These are phyloP conservation scores for Diddensiella transvaalensis DNA, from an alignment of 805 yeast species.

Conservation along the genomic window DNA sequence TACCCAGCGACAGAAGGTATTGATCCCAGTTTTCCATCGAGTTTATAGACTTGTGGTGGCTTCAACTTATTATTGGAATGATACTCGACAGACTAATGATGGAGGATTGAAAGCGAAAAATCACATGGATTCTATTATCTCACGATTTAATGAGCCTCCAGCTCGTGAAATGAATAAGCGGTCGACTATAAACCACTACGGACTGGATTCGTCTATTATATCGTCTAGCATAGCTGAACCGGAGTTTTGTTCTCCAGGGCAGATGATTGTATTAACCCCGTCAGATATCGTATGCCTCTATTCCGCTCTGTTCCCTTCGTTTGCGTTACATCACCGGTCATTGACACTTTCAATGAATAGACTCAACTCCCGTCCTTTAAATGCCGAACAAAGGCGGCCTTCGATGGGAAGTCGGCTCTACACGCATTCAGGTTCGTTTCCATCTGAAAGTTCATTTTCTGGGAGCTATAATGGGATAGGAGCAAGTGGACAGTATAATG, in stretches of 20 bases:
- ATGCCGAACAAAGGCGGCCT: background rate
- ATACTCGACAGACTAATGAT: conserved; percentile 7
- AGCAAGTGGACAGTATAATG: conserved; percentile 1
- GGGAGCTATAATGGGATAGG: background rate
- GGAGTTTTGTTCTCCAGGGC: conserved; percentile 7
- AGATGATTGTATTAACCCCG: conserved; percentile 29
- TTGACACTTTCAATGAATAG: background rate
- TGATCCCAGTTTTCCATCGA: conserved; percentile 19
- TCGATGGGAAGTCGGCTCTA: background rate
- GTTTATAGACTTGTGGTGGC: conserved; percentile 13
- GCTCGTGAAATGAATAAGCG: background rate
- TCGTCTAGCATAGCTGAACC: conserved; percentile 1
- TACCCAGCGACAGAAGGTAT: conserved; percentile 22
- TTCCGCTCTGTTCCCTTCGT: conserved; percentile 26
- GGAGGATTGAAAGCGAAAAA: conserved; percentile 5
- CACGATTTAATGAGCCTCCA: conserved; percentile 8
- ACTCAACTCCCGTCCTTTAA: conserved; percentile 4
- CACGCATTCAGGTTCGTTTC: conserved; percentile 5
- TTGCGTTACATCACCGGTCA: conserved; percentile 14
- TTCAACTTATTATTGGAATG: conserved; percentile 12
- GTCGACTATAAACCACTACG: conserved; percentile 1
- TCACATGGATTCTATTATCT: conserved; percentile 15
- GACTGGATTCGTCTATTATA: background rate
- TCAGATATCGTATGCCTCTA: conserved; percentile 31
- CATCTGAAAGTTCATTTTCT: conserved; percentile 2